Base-by-base conservation (phyloP, 495 filamentous ascomycete species). In the Daldinia caldariorum region DNA sequence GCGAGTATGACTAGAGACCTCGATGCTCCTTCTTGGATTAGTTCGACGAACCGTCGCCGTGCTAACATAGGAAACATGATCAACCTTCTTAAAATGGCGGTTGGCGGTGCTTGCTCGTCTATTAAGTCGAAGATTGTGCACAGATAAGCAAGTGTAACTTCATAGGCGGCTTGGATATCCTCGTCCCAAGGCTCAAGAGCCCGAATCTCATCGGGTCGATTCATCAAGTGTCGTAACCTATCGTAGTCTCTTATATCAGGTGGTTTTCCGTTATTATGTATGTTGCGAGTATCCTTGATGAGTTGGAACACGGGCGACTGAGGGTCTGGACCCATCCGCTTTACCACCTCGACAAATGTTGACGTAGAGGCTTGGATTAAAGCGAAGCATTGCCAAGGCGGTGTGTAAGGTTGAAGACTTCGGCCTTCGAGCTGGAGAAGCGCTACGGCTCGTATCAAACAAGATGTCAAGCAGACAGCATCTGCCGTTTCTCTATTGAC, bases 1-100 rank as follows among this genome's bases (percentile, higher is more conserved):
- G 76, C 81, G 7, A 84, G 57, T 1, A 81, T 63, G 4, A 78
- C 78, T n/a, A 79, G 41, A 18, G 81, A 80, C 13, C 81, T 78
- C 2, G 81, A 81, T 12, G 71, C 65, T 35, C 55, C 66, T 64
- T 77, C 72, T 16, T 70, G 61, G 18, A 83, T 72, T n/a, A 80
- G 58, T 1, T 76, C 67, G 47, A 79, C 65, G 53, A 79, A 84
- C 12, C 69, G 41, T 37, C 55, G 49, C 12, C 75, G 77, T 4
- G 77, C 66, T 5, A 80, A 31, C 32, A 79, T 78, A 7, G 81
- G 79, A 58, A 84, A 83, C 2, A 74, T 65, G 26, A 70, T 70
- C 37, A 83, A 59, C 41, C 79, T 72, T 20, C 80, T 70, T 38
- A 75, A 75, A 18, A 79, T 53, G n/a, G 58, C 47, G 41, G 60